Evolutionary conservation across 306 rosid genomes (phyloP).

Genomic region (Prunus fruticosa): DNA sequence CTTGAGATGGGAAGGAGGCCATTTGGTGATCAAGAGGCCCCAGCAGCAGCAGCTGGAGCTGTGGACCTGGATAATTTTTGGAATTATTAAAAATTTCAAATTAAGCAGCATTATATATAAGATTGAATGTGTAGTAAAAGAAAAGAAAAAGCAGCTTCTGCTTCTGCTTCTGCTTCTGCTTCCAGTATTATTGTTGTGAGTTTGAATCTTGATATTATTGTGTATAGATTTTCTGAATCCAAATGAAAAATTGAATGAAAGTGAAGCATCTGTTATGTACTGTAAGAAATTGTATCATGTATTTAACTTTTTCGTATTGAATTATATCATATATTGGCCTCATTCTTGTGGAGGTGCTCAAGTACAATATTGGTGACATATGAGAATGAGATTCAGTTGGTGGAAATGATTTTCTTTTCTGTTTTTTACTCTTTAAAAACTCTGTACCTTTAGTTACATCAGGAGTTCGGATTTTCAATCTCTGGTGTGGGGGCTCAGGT

Average conservation of each 20-base stretch:
- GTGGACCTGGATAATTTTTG: slow-evolving; percentile 47
- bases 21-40: slow-evolving; percentile 46
- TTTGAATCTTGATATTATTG: not conserved
- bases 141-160: not conserved
- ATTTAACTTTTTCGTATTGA: slow-evolving; percentile 19
- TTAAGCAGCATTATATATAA: not conserved
- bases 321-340: slow-evolving; percentile 7
- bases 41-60: slow-evolving; percentile 35
- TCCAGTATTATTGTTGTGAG: slow-evolving; percentile 8
- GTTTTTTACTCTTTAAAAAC: slow-evolving; percentile 20
- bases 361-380: slow-evolving; percentile 28
- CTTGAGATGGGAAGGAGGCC: slow-evolving; percentile 46
- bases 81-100: slow-evolving; percentile 44
- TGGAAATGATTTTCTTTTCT: slow-evolving; percentile 40
- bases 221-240: slow-evolving; percentile 33
- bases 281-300: slow-evolving; percentile 38
- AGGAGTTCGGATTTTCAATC: slow-evolving; percentile 21
- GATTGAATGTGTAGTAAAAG: not conserved
- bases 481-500: slow-evolving; percentile 29
- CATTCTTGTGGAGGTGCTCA: slow-evolving; percentile 29
- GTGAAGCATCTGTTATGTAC: slow-evolving; percentile 35
- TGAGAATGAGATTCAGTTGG: slow-evolving; percentile 41
- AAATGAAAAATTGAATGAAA: slow-evolving; percentile 12
- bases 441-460: not conserved
- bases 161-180: not conserved